Evolutionary conservation across 495 filamentous ascomycete genomes (phyloP), one percentile per base, ranked within the genome.

Genomic region (Daldinia loculata): DNA sequence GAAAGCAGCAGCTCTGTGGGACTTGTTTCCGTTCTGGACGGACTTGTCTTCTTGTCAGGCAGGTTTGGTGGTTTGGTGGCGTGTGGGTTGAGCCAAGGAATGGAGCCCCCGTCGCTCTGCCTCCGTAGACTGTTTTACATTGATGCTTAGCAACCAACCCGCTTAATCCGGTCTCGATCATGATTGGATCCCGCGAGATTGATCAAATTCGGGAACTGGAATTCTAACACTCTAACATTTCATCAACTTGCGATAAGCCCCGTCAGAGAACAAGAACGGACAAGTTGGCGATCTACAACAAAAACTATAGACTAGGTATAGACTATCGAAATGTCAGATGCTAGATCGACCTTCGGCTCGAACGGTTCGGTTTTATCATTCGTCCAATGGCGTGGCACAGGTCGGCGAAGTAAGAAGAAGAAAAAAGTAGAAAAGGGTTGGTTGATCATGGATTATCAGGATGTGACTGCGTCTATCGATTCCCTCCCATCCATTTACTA

Each of bases 101-200:
- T 61, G 59, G 67, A 36, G 59, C 66, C 71, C 71, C 71, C 66
- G 63, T 75, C 59, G 66, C 66, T 61, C 62, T 69, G 66, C 72
- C 65, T 72, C 69, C 72, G 69, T 75, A 72, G 69, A 30, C 57
- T 75, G 73, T 75, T 75, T 75, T 75, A 72, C 73, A 72, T 75
- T 75, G 73, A 75, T 75, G 73, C 69, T 69, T 67, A 74, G 60
- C 66, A 63, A 63, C 43, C 66, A 63, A 63, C 43, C 67, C 56
- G 63, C 53, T 57, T 59, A 64, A 70, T 24, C 45, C 39, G 51
- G 19, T 38, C 38, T 50, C 52, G 3, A 38, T 53, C 19, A 22
- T 67, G 69, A 67, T 72, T 67, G 69, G 69, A 61, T 58, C 51
- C 56, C 48, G 38, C 22, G 32, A 34, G 58, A 59, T 32, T 30